Conservation (phyloP, 495 filamentous ascomycete species). For the Daldinia childiae region DNA sequence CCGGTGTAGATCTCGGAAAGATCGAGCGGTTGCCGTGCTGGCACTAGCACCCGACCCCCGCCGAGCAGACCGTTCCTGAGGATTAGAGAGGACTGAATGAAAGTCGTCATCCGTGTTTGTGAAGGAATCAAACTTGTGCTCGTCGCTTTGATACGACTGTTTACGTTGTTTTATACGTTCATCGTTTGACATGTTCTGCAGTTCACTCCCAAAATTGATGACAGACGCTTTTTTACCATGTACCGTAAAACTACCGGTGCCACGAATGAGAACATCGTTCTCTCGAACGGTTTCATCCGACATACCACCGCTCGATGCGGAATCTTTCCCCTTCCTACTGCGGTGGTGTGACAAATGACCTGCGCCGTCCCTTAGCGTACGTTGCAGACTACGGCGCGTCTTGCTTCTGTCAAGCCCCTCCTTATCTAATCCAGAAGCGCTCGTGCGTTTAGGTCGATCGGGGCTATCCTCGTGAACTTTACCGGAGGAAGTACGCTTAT, state of each 20-base stretch:
- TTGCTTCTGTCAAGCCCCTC: slow-evolving; percentile 65
- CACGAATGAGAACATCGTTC: slow-evolving; percentile 76
- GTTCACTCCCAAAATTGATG: slow-evolving; percentile 91
- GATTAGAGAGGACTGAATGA: slow-evolving; percentile 48
- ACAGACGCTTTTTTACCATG: slow-evolving; percentile 98
- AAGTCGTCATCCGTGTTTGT: slow-evolving; percentile 49
- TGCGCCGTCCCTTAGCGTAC: slow-evolving; percentile 82
- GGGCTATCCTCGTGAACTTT: slow-evolving; percentile 49
- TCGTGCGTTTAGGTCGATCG: slow-evolving; percentile 41
- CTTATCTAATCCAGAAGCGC: slow-evolving; percentile 42
- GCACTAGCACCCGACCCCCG: slow-evolving; percentile 64
- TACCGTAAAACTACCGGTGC: slow-evolving; percentile 88
- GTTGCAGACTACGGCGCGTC: slow-evolving; percentile 88
- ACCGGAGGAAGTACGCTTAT: slow-evolving; percentile 43
- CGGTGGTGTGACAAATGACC: slow-evolving; percentile 73
- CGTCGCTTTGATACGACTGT: slow-evolving; percentile 48
- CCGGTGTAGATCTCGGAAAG: slow-evolving; percentile 63
- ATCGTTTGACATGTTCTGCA: slow-evolving; percentile 80
- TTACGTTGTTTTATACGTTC: slow-evolving; percentile 69
- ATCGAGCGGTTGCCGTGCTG: slow-evolving; percentile 65
- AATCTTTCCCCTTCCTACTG: slow-evolving; percentile 80
- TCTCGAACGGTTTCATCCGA: slow-evolving; percentile 69
- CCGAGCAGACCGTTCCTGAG: slow-evolving; percentile 49
- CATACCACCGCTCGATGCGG: slow-evolving; percentile 66
- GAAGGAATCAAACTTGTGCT: slow-evolving; percentile 35